Evolutionary conservation across 805 yeast species (phyloP), one percentile per base, ranked within the genome.

Genomic region (Torulaspora microellipsoides): DNA sequence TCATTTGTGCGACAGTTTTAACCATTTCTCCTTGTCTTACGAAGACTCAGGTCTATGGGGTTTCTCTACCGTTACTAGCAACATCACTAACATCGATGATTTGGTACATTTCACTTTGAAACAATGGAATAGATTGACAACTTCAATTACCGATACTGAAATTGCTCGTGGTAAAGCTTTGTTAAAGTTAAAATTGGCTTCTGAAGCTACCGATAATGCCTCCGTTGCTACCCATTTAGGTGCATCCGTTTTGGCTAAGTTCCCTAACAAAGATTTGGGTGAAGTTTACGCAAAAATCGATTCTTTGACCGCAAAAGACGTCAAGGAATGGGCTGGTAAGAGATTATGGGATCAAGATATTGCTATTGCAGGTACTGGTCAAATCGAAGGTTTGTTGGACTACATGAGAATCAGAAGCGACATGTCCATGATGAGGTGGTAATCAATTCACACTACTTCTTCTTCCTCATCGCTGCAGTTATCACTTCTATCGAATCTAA

Each of bases 401-500:
- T 85, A 85, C 80, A 75, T 72, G 78, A 82, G 91, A 80, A 71
- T 80, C 67, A 83, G 95, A 82, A 83, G 81, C 70, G 90, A 83
- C 62, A 85, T 86, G 89, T 78, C 93, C 60, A 78, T 83, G 86
- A 74, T 84, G 81, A 85, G 95, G 83, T 79, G 83, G 83, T 79
- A 66, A 67, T 49, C 25, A 7, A 20, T n/a, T 15, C 17, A 14
- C 4, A 3, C 15, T 34, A 2, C 29, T 23, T 6, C 17, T 34
- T 34, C 28, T 20, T 8, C 15, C 15, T 20, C 8, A 35, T 8
- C 31, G 38, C 27, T 35, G 31, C 23, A 35, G 15, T 35, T 35
- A 35, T 11, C 30, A 35, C 27, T 35, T 34, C 25, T 5, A 20
- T 31, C 12, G 36, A 29, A 17, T 27, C n/a, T 12, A 10, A 4